Evolutionary conservation across 306 rosid species (phyloP).

Genomic region (Cajanus cajan): DNA sequence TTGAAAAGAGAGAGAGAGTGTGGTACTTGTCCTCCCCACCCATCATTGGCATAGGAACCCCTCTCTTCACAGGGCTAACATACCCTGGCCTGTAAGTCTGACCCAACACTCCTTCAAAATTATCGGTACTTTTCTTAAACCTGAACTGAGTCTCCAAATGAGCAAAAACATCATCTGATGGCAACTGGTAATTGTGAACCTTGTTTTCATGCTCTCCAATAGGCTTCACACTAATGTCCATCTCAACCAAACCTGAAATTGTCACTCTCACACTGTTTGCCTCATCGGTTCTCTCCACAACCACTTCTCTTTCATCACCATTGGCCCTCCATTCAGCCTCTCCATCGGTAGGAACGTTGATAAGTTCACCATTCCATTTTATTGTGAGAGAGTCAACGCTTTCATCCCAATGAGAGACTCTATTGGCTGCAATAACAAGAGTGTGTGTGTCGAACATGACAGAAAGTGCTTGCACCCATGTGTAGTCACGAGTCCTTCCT

Average conservation of each 20-base stretch:
- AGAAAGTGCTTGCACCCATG: conserved; percentile 80
- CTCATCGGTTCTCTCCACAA: conserved; percentile 71
- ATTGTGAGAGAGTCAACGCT: conserved; percentile 52
- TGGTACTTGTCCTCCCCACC: conserved; percentile 73
- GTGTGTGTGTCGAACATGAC: conserved; percentile 69
- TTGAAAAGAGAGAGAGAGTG: conserved; percentile 49
- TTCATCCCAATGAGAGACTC: conserved; percentile 63
- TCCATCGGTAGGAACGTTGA: conserved; percentile 45
- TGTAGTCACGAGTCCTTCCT: conserved; percentile 78
- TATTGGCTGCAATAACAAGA: conserved; percentile 64
- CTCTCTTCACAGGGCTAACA: conserved; percentile 67
- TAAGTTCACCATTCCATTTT: conserved; percentile 57
- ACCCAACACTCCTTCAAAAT: conserved; percentile 74
- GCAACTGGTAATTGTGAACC: conserved; percentile 72
- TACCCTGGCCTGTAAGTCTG: conserved; percentile 70
- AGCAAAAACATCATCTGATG: conserved; percentile 61
- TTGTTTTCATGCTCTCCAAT: conserved; percentile 64
- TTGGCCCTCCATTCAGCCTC: conserved; percentile 62
- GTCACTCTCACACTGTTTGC: conserved; percentile 56
- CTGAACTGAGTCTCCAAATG: conserved; percentile 75
- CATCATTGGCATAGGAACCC: conserved; percentile 80
- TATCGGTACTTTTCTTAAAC: conserved; percentile 46
- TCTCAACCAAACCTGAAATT: conserved; percentile 53
- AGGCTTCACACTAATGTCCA: conserved; percentile 63
- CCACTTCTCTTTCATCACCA: conserved; percentile 51